Evolutionary conservation across 2,329 filamentous ascomycete genomes (phyloP).

Genomic region (Penicillium paneum): DNA sequence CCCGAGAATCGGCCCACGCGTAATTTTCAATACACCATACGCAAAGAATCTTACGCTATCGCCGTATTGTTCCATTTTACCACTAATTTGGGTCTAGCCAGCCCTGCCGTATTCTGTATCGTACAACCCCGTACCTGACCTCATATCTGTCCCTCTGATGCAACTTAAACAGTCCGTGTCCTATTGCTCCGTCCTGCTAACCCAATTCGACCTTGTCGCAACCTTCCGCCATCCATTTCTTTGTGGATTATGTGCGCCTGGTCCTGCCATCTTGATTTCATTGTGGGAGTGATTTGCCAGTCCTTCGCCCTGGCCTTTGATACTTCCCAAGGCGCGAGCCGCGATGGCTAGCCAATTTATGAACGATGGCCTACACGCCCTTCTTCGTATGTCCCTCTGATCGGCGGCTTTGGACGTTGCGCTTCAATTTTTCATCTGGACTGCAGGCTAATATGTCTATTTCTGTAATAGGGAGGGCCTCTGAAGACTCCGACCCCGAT

Average conservation of each 20-base stretch:
- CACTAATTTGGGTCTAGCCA: background rate
- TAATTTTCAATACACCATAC: slow-evolving; percentile 9
- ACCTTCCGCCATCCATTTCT: slow-evolving; percentile 1
- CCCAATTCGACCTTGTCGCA: slow-evolving; percentile 7
- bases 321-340: slow-evolving; percentile 21
- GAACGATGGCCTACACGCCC: slow-evolving; percentile 33
- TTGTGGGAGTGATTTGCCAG: slow-evolving; percentile 34
- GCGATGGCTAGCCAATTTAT: slow-evolving; percentile 38
- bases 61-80: background rate
- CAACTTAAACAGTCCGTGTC: slow-evolving; percentile 16
- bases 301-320: slow-evolving; percentile 24
- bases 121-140: slow-evolving; percentile 13
- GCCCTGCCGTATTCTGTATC: slow-evolving; percentile 8
- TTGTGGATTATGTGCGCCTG: slow-evolving; percentile 38
- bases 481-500: slow-evolving; percentile 40
- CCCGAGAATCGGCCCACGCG: slow-evolving; percentile 11
- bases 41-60: background rate
- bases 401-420: background rate
- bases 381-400: slow-evolving; percentile 34
- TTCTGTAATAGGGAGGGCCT: slow-evolving; percentile 32
- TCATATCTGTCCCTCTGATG: slow-evolving; percentile 16
- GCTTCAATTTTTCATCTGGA: background rate
- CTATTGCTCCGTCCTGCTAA: background rate
- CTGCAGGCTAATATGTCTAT: slow-evolving; percentile 17
- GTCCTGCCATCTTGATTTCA: slow-evolving; percentile 31